Evolutionary conservation across 2,329 filamentous ascomycete species (phyloP), one percentile per base, ranked within the genome.

Genomic region (Ceratocystis huliohia): DNA sequence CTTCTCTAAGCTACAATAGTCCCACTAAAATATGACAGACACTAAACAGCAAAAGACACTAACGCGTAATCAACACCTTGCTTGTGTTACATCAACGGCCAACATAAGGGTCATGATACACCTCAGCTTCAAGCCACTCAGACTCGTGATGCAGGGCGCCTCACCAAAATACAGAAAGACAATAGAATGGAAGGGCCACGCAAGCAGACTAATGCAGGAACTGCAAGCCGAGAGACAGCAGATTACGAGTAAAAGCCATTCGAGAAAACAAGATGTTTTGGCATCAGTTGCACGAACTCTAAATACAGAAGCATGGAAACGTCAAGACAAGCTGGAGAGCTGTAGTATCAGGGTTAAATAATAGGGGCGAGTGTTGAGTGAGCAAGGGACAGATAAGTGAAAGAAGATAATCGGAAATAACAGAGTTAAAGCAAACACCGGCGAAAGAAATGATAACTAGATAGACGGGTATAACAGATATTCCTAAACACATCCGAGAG

Each of bases 391-490:
- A 22, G 48, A 53, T 17, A 33, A 33, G 30, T 17, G 53, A 3
- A 17, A 33, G 22, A 22, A 25, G 22, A 56, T 22, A 56, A 56
- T 28, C n/a, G 22, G 50, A 56, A 33, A 28, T 17, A n/a, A 57
- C 5, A n/a, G 10, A 48, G 17, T 50, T 8, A n/a, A n/a, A 50
- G 46, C 33, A 50, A 57, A 33, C 25, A 57, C 53, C 28, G 5
- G 15, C 22, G 33, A 28, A 33, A 22, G 33, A 37, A 37, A 37
- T 0, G 33, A 37, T 17, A 25, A 57, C 53, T 7, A 57, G 30
- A 28, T 28, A 57, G n/a, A 33, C 30, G 53, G 53, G 53, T 57
- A 57, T 57, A 57, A 57, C 53, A 57, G 28, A 57, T 57, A 57
- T 46, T 46, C n/a, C 41, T 48, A 57, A 46, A 57, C 63, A 56